These are phyloP conservation scores for Teunomyces atbi DNA, from an alignment of 805 yeast genomes.

Conservation along the genomic window DNA sequence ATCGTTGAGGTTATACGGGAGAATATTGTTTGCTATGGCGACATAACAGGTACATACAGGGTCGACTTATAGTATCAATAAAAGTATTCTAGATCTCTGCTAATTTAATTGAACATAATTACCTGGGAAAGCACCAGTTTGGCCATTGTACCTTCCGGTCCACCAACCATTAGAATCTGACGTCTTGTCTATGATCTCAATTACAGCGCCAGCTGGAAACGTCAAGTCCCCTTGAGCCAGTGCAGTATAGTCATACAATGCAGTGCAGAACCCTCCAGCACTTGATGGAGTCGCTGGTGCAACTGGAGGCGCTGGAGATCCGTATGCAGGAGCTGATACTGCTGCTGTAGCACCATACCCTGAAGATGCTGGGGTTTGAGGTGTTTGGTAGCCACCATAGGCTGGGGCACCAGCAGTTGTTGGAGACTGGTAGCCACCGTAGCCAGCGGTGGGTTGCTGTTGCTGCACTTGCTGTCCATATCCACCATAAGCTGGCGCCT, in stretches of 20 bases:
- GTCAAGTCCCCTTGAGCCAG: conserved; percentile 91
- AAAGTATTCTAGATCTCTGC: neutral
- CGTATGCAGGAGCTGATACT: conserved; percentile 21
- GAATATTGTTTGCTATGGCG: neutral
- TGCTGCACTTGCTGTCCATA: conserved; percentile 12
- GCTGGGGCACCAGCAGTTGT: conserved; percentile 11
- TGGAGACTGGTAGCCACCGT: conserved; percentile 12
- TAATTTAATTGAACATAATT: conserved; percentile 80
- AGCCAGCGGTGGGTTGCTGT: conserved; percentile 12
- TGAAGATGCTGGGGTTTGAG: conserved; percentile 11
- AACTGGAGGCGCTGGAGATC: conserved; percentile 19
- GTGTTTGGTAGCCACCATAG: conserved; percentile 7
- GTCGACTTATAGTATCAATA: neutral
- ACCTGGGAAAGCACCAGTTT: conserved; percentile 92
- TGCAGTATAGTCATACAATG: conserved; percentile 86
- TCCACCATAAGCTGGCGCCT: conserved; percentile 13
- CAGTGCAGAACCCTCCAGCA: conserved; percentile 63
- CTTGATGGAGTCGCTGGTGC: conserved; percentile 22
- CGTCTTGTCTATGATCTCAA: conserved; percentile 79
- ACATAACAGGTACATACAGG: conserved; percentile 1
- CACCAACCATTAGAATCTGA: conserved; percentile 94
- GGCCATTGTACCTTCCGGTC: conserved; percentile 87
- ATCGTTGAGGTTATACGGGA: neutral
- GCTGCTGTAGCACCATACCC: conserved; percentile 16
- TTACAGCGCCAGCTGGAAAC: conserved; percentile 84